Percentiles rank a stretch among this genome's conserved stretches.
These are phyloP conservation scores for Euphorbia tirucalli DNA, from an alignment of 345 rosid species.

Conservation along the genomic window DNA sequence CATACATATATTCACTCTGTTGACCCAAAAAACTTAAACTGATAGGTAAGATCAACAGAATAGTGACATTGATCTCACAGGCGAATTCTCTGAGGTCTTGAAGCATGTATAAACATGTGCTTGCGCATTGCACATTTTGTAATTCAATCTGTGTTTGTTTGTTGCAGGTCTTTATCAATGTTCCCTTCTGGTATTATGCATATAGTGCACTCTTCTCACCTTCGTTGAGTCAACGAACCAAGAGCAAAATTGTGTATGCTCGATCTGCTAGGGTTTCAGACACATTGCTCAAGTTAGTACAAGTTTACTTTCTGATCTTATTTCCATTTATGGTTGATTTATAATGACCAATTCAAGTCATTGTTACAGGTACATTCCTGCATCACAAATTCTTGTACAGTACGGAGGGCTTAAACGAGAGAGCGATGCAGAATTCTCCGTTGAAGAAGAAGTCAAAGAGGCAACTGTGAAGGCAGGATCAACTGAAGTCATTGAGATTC, in stretches of 20 bases:
- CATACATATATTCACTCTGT: background rate
- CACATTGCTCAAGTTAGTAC: slow-evolving; percentile 24
- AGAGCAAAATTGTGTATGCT: slow-evolving; percentile 21
- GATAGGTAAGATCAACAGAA: too few species aligned
- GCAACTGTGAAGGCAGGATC: slow-evolving; percentile 17
- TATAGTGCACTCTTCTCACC: slow-evolving; percentile 24
- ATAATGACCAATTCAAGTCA: background rate
- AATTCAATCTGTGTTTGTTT: background rate
- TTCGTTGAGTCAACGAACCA: slow-evolving; percentile 22
- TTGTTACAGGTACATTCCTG: slow-evolving; percentile 22
- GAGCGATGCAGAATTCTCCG: slow-evolving; percentile 14
- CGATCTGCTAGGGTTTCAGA: slow-evolving; percentile 22
- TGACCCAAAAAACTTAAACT: too few species aligned
- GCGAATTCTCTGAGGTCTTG: too few species aligned
- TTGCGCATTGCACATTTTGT: background rate
- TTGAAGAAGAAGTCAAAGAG: slow-evolving; percentile 13
- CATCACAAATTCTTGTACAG: slow-evolving; percentile 20
- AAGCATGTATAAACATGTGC: too few species aligned
- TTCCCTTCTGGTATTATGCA: slow-evolving; percentile 32
- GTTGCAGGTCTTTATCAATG: slow-evolving; percentile 29
- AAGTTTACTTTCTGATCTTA: background rate
- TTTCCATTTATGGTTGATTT: background rate
- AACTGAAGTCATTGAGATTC: slow-evolving; percentile 21
- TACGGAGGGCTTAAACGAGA: slow-evolving; percentile 28
- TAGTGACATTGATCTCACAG: too few species aligned